Evolutionary conservation across 139 green algal genomes (phyloP).

Genomic region (Coccomyxa sp.): DNA sequence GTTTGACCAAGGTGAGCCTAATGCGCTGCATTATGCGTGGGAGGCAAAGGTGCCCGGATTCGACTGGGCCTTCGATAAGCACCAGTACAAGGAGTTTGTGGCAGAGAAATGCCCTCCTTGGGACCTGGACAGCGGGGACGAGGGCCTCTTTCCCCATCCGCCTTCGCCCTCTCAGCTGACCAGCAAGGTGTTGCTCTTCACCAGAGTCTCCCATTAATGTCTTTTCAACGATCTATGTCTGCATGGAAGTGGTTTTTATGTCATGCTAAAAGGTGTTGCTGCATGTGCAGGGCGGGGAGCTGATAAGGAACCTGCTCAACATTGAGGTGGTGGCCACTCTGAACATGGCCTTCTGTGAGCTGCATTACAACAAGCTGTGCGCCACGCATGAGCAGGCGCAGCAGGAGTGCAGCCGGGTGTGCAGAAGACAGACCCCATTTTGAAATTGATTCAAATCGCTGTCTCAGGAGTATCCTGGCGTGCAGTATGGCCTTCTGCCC

Average conservation of each 20-base stretch:
- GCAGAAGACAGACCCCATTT: not conserved
- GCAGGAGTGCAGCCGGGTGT: constrained; percentile 48
- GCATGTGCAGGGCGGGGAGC: constrained; percentile 12
- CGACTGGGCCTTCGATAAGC: not conserved
- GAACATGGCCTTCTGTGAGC: constrained; percentile 75
- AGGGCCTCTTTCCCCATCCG: not conserved
- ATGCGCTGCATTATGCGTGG: not conserved
- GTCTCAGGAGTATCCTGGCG: not conserved
- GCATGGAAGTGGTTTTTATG: not conserved
- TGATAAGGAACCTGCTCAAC: constrained; percentile 59
- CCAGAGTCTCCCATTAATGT: not conserved
- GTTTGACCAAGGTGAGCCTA: not conserved
- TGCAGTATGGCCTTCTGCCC: not conserved
- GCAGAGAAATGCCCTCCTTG: not conserved
- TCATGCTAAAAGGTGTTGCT: no score
- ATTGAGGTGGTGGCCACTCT: constrained; percentile 63
- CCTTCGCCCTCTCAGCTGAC: not conserved
- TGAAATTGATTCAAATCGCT: not conserved
- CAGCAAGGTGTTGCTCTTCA: not conserved
- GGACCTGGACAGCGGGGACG: not conserved
- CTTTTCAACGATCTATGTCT: not conserved
- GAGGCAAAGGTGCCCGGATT: not conserved
- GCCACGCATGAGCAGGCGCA: constrained; percentile 47
- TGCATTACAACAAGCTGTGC: constrained; percentile 53
- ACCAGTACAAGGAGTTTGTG: not conserved